Conservation (phyloP, 208 protist species). For the Leishmania turanica region DNA sequence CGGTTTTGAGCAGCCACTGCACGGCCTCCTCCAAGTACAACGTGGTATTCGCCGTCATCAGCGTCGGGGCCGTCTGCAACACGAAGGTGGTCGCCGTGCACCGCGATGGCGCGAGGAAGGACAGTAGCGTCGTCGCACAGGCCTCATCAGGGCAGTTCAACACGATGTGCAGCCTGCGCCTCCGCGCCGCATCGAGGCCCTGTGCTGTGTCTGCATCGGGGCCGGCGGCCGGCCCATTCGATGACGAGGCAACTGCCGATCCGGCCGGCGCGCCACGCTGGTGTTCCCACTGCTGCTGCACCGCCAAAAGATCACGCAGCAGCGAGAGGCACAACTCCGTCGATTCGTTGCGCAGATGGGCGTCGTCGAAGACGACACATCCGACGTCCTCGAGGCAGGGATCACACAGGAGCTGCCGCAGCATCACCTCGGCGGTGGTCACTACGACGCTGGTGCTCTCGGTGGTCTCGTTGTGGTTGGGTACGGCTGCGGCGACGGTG, state of each 20-base stretch:
- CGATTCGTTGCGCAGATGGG: slow-evolving; percentile 65
- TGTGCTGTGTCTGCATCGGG: slow-evolving; percentile 8
- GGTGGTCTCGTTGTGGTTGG: slow-evolving; percentile 45
- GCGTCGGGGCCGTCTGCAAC: slow-evolving; percentile 13
- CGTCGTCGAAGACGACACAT: slow-evolving; percentile 85
- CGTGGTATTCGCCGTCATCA: slow-evolving; percentile 27
- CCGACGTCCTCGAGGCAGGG: slow-evolving; percentile 70
- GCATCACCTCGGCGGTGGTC: slow-evolving; percentile 80
- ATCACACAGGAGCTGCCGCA: slow-evolving; percentile 84
- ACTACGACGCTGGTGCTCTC: slow-evolving; percentile 70
- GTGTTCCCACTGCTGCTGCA: slow-evolving; percentile 29
- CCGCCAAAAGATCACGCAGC: slow-evolving; percentile 53
- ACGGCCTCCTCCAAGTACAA: slow-evolving; percentile 85
- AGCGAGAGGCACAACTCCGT: slow-evolving; percentile 79
- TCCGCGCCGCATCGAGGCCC: not conserved
- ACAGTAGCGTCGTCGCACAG: slow-evolving; percentile 41
- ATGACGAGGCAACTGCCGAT: not conserved
- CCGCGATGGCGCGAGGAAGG: slow-evolving; percentile 49
- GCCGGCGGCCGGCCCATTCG: not conserved
- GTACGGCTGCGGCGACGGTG: slow-evolving; percentile 52
- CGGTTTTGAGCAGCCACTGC: slow-evolving; percentile 80
- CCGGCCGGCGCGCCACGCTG: slow-evolving; percentile 18
- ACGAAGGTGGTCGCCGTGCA: slow-evolving; percentile 27
- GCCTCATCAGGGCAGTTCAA: slow-evolving; percentile 75
- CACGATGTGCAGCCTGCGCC: slow-evolving; percentile 56